phyloP scores from a whole-genome alignment of 257 asterid genomes.

The Nicotiana sylvestris region DNA sequence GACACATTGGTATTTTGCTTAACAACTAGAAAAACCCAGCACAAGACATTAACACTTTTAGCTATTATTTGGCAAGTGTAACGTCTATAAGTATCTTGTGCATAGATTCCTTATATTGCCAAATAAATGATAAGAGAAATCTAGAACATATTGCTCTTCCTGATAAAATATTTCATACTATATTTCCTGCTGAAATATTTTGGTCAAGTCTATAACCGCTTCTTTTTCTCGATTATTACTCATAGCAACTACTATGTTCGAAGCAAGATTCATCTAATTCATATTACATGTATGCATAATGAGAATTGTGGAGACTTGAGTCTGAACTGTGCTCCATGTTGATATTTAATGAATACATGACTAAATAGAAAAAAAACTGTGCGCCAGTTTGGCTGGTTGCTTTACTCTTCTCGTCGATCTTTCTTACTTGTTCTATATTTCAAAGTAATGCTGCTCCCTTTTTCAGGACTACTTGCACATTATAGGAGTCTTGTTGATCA shows the following conservation, averaged over 20 bases:
- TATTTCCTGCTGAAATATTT: background rate
- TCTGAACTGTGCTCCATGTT: background rate
- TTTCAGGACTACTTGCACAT: constrained; percentile 72
- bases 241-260: background rate
- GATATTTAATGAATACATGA: background rate
- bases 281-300: background rate
- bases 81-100: background rate
- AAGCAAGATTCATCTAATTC: background rate
- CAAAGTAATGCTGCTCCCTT: constrained; percentile 7
- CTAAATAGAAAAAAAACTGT: background rate
- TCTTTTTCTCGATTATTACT: background rate
- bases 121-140: background rate
- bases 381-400: background rate
- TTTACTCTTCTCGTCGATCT: background rate
- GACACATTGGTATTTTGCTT: background rate
- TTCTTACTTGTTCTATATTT: constrained; percentile 1
- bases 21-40: background rate
- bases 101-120: background rate
- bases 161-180: background rate
- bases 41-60: background rate
- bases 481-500: constrained; percentile 72
- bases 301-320: background rate
- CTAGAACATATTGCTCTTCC: background rate
- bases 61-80: background rate
- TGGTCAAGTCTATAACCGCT: background rate